Percentiles rank a stretch among this genome's conserved stretches.
Conservation (phyloP, 345 rosid species). For the Litchi chinensis region DNA sequence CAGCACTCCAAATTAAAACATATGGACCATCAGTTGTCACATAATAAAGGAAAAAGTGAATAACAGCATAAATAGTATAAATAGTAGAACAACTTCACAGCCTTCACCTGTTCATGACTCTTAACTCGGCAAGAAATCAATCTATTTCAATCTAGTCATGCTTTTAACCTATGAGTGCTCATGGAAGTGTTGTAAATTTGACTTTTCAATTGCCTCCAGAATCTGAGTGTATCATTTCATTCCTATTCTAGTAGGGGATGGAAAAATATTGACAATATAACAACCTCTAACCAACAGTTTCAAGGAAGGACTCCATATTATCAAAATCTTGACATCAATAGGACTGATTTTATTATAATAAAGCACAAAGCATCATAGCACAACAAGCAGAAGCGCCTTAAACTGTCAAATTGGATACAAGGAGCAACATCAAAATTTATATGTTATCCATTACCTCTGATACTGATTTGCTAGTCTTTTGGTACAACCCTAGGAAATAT, state of each 20-base stretch:
- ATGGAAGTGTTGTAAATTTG: neutral
- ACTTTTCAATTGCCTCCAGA: neutral
- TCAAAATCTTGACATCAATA: too few relatives aligned
- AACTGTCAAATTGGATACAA: neutral
- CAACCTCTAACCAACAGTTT: too few relatives aligned
- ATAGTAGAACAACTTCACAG: too few relatives aligned
- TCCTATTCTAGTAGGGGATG: neutral
- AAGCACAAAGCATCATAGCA: neutral
- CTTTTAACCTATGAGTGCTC: neutral
- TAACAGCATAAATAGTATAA: too few relatives aligned
- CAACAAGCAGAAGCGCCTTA: neutral
- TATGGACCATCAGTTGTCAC: too few relatives aligned
- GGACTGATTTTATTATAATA: neutral
- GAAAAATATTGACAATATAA: neutral
- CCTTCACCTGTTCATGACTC: too few relatives aligned
- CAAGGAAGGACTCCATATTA: too few relatives aligned
- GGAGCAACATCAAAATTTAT: neutral
- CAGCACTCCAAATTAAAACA: too few relatives aligned
- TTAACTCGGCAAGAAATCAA: too few relatives aligned
- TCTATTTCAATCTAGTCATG: neutral
- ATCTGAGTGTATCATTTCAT: neutral
- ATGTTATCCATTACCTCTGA: neutral
- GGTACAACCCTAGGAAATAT: neutral
- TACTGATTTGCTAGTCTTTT: neutral
- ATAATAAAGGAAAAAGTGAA: too few relatives aligned